These are phyloP conservation scores for Rhodocollybia butyracea DNA, from an alignment of 768 basidiomycete genomes.

Conservation along the genomic window DNA sequence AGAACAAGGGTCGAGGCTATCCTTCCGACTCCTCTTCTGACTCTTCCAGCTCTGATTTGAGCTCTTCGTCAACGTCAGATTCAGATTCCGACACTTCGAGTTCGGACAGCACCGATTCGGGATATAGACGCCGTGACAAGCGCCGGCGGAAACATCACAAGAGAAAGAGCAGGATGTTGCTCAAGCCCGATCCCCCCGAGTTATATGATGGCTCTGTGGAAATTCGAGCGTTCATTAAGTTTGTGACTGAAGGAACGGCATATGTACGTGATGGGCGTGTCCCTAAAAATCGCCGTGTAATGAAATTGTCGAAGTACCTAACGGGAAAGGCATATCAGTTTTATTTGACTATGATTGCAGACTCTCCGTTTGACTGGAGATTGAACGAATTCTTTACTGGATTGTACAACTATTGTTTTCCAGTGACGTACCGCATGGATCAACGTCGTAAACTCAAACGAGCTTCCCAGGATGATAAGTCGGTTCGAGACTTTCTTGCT, in stretches of 20 bases:
- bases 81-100: not conserved
- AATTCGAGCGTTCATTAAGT: not conserved
- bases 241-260: too few species aligned
- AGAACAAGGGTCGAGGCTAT: too few species aligned
- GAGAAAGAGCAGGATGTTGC: not conserved
- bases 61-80: not conserved
- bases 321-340: too few species aligned
- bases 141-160: too few species aligned
- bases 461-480: constrained; percentile 14
- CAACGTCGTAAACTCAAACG: too few species aligned
- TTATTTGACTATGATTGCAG: too few species aligned
- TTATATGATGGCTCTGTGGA: not conserved
- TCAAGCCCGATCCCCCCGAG: constrained; percentile 6
- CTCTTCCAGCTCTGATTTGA: too few species aligned
- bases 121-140: too few species aligned
- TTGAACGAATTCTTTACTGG: not conserved
- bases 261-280: too few species aligned
- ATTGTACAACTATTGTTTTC: constrained; percentile 4
- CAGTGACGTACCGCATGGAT: constrained; percentile 23
- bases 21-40: too few species aligned
- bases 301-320: too few species aligned
- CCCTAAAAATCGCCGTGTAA: too few species aligned
- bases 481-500: constrained; percentile 27
- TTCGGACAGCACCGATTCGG: not conserved
- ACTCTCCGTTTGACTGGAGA: constrained; percentile 2